Evolutionary conservation across 2,329 filamentous ascomycete genomes (phyloP).

Genomic region (Ascomycota sp.): DNA sequence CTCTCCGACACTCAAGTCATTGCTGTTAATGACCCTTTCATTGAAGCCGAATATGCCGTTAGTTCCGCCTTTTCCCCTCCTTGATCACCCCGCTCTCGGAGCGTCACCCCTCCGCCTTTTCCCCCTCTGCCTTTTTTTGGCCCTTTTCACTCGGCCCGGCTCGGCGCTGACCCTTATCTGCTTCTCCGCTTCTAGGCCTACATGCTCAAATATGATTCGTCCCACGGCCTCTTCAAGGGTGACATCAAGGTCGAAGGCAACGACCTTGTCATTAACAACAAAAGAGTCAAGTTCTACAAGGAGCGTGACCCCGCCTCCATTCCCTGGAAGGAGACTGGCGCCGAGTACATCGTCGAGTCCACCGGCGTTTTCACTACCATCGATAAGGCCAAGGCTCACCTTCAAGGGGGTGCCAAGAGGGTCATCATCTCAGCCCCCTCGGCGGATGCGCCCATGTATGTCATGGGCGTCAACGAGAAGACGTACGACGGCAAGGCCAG

Average conservation of each 20-base stretch:
- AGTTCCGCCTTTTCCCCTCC: constrained; percentile 25
- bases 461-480: constrained; percentile 97
- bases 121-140: not conserved
- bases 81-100: not conserved
- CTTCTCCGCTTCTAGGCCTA: constrained; percentile 45
- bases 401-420: constrained; percentile 96
- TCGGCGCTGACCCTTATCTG: constrained; percentile 1
- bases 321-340: constrained; percentile 73
- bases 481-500: constrained; percentile 76
- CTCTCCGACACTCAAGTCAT: constrained; percentile 79
- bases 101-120: not conserved
- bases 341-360: constrained; percentile 90
- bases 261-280: constrained; percentile 78
- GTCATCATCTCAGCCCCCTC: constrained; percentile 84
- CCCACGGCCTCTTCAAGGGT: constrained; percentile 93
- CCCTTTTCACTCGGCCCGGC: not conserved
- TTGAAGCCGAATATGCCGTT: constrained; percentile 93
- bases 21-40: constrained; percentile 98
- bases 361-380: constrained; percentile 98
- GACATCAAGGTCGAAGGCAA: constrained; percentile 51
- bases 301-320: constrained; percentile 81
- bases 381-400: constrained; percentile 84
- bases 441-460: constrained; percentile 97
- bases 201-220: constrained; percentile 99
- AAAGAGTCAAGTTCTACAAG: constrained; percentile 84